phyloP scores from a whole-genome alignment of 2,329 filamentous ascomycete genomes.

The Exophiala alcalophila region DNA sequence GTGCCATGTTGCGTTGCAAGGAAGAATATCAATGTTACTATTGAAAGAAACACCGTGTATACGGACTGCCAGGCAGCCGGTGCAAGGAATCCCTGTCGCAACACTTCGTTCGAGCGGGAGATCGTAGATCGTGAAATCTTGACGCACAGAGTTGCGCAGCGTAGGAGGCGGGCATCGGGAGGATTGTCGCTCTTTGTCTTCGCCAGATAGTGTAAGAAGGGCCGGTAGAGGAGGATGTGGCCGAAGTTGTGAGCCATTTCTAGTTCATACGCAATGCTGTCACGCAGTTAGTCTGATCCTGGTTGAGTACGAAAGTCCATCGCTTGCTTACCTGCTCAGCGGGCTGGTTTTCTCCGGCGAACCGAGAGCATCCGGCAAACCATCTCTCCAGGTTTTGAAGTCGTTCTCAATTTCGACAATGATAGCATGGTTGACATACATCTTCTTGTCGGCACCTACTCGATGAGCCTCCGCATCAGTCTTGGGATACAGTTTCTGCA shows the following conservation, averaged over 20 bases:
- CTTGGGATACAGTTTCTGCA: constrained; percentile 20
- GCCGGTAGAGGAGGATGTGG: constrained; percentile 30
- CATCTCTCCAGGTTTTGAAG: constrained; percentile 20
- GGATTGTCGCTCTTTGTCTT: constrained; percentile 16
- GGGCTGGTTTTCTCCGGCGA: constrained; percentile 2
- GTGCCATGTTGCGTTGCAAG: constrained; percentile 21
- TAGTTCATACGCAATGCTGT: constrained; percentile 23
- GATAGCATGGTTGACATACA: constrained; percentile 15
- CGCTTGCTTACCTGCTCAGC: constrained; percentile 17
- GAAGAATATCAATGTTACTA: constrained; percentile 22
- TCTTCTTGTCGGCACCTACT: constrained; percentile 9
- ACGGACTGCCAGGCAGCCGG: constrained; percentile 24
- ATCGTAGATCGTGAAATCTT: constrained; percentile 20
- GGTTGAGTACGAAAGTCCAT: too few relatives aligned
- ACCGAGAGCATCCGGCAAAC: constrained; percentile 11
- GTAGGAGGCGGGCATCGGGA: constrained; percentile 12
- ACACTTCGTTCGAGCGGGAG: constrained; percentile 17
- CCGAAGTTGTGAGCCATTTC: constrained; percentile 26
- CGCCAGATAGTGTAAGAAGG: constrained; percentile 29
- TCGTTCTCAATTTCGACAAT: constrained; percentile 21
- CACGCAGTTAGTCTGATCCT: neutral
- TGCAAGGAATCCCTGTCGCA: constrained; percentile 17
- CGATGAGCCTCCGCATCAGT: constrained; percentile 14
- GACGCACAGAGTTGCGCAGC: constrained; percentile 21
- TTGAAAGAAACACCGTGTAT: constrained; percentile 24